phyloP scores from a whole-genome alignment of 345 rosid species.

The Eucalyptus polybractea region DNA sequence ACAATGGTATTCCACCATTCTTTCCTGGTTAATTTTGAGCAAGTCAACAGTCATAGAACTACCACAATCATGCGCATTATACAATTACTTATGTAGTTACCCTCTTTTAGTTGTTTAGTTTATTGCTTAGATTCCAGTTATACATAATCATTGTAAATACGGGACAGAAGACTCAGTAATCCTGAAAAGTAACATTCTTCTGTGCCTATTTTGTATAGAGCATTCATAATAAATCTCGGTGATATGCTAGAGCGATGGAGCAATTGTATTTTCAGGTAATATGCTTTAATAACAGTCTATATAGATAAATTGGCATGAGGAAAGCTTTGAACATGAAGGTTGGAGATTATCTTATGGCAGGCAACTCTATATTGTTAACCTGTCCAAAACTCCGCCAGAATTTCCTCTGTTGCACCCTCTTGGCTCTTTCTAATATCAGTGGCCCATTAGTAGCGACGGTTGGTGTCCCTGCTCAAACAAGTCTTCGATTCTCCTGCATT shows the following conservation, averaged over 20 bases:
- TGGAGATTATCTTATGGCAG: background rate
- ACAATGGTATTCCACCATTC: background rate
- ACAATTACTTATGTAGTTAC: background rate
- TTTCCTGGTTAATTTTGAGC: background rate
- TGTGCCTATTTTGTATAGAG: slow-evolving; percentile 13
- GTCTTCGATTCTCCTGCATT: background rate
- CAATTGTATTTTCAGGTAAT: slow-evolving; percentile 79
- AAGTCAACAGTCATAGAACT: background rate
- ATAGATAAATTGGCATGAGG: background rate
- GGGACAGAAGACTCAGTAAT: background rate
- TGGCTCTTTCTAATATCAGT: no score
- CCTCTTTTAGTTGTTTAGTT: background rate
- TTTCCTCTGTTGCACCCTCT: no score
- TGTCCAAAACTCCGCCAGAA: background rate
- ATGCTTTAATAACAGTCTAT: background rate
- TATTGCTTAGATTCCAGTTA: background rate
- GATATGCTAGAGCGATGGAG: slow-evolving; percentile 95
- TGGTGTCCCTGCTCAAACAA: slow-evolving; percentile 30
- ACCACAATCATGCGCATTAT: background rate
- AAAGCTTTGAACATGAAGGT: background rate
- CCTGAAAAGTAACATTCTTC: background rate
- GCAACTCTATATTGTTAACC: background rate
- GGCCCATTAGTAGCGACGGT: background rate
- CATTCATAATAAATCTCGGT: slow-evolving; percentile 73
- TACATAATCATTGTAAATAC: background rate